These are phyloP conservation scores for Aspergillus ochraceus DNA, from an alignment of 2,329 filamentous ascomycete genomes.

Conservation along the genomic window DNA sequence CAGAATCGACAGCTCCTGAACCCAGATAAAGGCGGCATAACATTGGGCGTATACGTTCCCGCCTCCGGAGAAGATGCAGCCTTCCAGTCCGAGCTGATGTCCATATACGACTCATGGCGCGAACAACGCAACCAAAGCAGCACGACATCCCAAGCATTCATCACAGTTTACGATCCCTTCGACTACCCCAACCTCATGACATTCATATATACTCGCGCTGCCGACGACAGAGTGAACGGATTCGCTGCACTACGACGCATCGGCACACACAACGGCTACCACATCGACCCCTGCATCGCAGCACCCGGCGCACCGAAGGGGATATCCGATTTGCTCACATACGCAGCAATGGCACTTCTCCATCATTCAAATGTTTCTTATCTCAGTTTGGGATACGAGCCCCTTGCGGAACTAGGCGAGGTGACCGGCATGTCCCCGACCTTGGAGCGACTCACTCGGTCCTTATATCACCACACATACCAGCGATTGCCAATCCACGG, in stretches of 20 bases:
- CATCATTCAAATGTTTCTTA: conserved; percentile 34
- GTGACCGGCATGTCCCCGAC: conserved; percentile 32
- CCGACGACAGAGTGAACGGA: conserved; percentile 32
- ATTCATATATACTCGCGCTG: conserved; percentile 39
- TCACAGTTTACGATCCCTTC: conserved; percentile 45
- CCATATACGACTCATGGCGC: conserved; percentile 42
- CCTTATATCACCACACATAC: conserved; percentile 34
- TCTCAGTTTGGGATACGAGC: conserved; percentile 43
- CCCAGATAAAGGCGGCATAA: conserved; percentile 32
- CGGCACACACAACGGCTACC: conserved; percentile 39
- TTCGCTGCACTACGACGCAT: conserved; percentile 42
- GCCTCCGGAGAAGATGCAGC: conserved; percentile 27
- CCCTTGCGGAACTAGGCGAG: conserved; percentile 30
- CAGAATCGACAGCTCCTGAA: conserved; percentile 41
- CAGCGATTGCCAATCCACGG: conserved; percentile 35
- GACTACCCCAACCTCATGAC: conserved; percentile 40
- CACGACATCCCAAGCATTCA: conserved; percentile 36
- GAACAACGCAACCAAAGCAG: conserved; percentile 31
- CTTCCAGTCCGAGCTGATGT: conserved; percentile 33
- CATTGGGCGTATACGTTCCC: conserved; percentile 38
- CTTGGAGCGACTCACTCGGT: conserved; percentile 29
- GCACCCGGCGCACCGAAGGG: conserved; percentile 36
- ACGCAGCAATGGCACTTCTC: conserved; percentile 40
- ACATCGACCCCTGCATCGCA: conserved; percentile 44
- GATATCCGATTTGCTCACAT: conserved; percentile 40